Percentiles rank a stretch among this genome's conserved stretches.
phyloP scores from a whole-genome alignment of 2,329 filamentous ascomycete species.

The Beauveria medogensis region DNA sequence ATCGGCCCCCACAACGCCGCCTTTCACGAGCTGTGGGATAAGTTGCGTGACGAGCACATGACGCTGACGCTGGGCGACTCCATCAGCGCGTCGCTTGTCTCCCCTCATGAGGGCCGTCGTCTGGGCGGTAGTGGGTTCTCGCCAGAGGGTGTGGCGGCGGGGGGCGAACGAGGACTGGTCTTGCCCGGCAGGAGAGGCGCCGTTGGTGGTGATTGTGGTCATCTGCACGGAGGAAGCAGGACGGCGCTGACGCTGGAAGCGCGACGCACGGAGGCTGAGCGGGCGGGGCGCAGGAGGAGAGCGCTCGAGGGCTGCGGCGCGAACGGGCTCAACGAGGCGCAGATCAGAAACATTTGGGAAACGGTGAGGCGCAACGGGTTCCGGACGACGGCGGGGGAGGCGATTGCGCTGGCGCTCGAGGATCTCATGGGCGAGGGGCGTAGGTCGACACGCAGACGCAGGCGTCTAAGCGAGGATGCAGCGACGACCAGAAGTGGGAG shows the following conservation, averaged over 20 bases:
- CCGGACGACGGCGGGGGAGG: slow-evolving; percentile 75
- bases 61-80: slow-evolving; percentile 72
- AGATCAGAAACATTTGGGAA: slow-evolving; percentile 57
- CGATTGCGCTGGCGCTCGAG: slow-evolving; percentile 77
- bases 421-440: slow-evolving; percentile 56
- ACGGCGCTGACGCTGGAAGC: background rate
- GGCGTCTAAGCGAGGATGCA: background rate
- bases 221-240: slow-evolving; percentile 5
- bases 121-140: slow-evolving; percentile 51
- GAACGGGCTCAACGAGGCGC: slow-evolving; percentile 55
- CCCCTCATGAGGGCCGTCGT: slow-evolving; percentile 56
- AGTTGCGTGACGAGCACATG: slow-evolving; percentile 79
- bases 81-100: slow-evolving; percentile 82
- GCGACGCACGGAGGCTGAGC: background rate
- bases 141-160: slow-evolving; percentile 38
- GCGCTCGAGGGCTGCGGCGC: slow-evolving; percentile 69
- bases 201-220: background rate
- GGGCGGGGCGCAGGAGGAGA: slow-evolving; percentile 54
- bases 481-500: slow-evolving; percentile 6
- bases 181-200: slow-evolving; percentile 27
- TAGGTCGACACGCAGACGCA: background rate
- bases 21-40: slow-evolving; percentile 83
- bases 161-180: slow-evolving; percentile 55
- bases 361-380: slow-evolving; percentile 64
- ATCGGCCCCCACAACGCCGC: slow-evolving; percentile 74